Evolutionary conservation across 805 yeast genomes (phyloP).

Genomic region (Cyberlindnera sargentensis): DNA sequence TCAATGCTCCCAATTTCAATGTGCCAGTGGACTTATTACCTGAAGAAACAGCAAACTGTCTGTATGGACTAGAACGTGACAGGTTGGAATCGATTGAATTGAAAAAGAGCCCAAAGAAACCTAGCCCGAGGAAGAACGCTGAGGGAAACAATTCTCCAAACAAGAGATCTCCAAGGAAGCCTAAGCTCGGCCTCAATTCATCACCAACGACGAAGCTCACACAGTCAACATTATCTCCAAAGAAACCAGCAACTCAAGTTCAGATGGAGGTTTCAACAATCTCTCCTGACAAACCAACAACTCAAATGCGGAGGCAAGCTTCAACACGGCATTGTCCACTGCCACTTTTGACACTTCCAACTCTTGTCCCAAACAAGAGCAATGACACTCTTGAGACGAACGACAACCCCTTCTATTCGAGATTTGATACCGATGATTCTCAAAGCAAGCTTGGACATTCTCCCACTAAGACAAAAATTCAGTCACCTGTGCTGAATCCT

Average conservation of each 20-base stretch:
- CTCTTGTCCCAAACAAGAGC: neutral
- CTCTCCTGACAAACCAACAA: neutral
- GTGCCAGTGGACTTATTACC: slow-evolving; percentile 6
- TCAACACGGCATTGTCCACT: neutral
- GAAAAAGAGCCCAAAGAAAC: slow-evolving; percentile 1
- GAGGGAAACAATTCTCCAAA: neutral
- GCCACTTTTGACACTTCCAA: neutral
- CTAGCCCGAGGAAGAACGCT: neutral
- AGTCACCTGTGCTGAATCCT: too few species aligned
- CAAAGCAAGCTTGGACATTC: neutral
- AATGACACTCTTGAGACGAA: too few species aligned
- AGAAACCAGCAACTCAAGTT: neutral
- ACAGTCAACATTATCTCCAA: neutral
- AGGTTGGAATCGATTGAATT: neutral
- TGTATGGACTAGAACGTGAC: neutral
- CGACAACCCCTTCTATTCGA: too few species aligned
- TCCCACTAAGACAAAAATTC: neutral
- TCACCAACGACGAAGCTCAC: neutral
- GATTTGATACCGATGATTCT: neutral
- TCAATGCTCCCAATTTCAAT: neutral
- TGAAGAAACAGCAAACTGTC: neutral
- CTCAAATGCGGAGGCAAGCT: neutral
- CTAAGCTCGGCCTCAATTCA: neutral
- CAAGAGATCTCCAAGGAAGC: neutral
- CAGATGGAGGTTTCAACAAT: too few species aligned